A percentile compares a stretch with the other conserved stretches of the same genome.
phyloP scores from a whole-genome alignment of 2,329 filamentous ascomycete species.

The Monosporascus sp. region DNA sequence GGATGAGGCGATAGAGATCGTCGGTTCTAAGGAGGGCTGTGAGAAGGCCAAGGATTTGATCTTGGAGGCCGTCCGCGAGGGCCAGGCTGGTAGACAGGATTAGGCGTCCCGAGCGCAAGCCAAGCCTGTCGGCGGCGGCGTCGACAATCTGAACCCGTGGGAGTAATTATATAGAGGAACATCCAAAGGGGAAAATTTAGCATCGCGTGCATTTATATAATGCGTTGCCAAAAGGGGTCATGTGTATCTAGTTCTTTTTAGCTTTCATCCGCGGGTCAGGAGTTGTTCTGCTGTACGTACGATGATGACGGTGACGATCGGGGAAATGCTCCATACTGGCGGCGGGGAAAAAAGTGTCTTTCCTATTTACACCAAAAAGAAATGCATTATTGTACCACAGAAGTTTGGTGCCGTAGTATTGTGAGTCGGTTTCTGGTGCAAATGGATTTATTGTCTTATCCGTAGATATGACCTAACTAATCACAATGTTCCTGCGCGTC shows the following conservation, averaged over 20 bases:
- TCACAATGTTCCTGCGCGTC: too few species aligned
- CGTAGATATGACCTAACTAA: too few species aligned
- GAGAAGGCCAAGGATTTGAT: conserved; percentile 88
- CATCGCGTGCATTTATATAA: neutral
- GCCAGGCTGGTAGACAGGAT: conserved; percentile 28
- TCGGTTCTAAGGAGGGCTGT: conserved; percentile 71
- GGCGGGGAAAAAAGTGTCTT: too few species aligned
- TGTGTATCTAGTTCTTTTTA: neutral
- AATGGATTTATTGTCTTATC: too few species aligned
- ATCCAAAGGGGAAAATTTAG: neutral
- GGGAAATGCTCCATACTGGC: too few species aligned
- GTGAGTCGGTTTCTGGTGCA: too few species aligned
- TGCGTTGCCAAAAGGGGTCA: neutral
- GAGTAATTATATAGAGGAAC: neutral
- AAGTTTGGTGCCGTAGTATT: too few species aligned
- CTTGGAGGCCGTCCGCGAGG: conserved; percentile 70
- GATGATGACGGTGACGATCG: too few species aligned
- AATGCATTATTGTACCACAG: too few species aligned
- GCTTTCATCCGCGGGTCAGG: neutral
- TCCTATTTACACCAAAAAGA: too few species aligned
- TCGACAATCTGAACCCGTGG: neutral
- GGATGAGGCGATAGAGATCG: conserved; percentile 84
- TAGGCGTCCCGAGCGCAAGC: conserved; percentile 15
- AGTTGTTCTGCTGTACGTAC: neutral
- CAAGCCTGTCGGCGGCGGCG: neutral